Percentiles rank a stretch among this genome's conserved stretches.
Conservation (phyloP, 768 basidiomycete species). For the Cytidiella melzeri region DNA sequence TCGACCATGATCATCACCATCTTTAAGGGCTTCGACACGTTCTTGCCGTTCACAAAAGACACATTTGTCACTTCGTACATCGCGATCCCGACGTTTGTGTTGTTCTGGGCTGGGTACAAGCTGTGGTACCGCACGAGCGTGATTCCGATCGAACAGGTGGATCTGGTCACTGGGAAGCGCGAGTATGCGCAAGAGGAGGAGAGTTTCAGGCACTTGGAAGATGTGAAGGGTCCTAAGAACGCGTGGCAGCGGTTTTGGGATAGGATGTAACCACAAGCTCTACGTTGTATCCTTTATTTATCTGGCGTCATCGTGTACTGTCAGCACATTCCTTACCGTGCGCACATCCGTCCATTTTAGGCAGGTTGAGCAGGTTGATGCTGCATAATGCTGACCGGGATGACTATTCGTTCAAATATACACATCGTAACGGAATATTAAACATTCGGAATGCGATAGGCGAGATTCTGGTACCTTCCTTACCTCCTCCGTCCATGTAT, state of each 20-base stretch:
- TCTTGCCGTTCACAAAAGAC: constrained; percentile 42
- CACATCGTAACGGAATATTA: too few species aligned
- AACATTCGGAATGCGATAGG: not conserved
- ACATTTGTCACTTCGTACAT: constrained; percentile 54
- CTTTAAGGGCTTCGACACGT: constrained; percentile 49
- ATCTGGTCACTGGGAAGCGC: constrained; percentile 52
- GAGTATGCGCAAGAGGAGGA: constrained; percentile 62
- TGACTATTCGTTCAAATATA: too few species aligned
- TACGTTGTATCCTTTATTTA: not conserved
- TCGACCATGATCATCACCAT: constrained; percentile 46
- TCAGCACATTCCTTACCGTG: too few species aligned
- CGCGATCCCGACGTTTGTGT: constrained; percentile 29
- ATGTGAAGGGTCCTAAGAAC: constrained; percentile 18
- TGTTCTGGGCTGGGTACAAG: constrained; percentile 33
- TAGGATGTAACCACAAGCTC: constrained; percentile 14
- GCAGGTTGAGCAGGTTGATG: not conserved
- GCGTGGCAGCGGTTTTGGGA: constrained; percentile 24
- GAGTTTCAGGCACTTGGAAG: constrained; percentile 39
- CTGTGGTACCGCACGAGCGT: constrained; percentile 28
- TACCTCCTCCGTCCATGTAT: constrained; percentile 13
- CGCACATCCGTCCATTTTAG: not conserved
- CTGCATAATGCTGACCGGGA: too few species aligned
- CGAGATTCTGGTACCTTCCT: constrained; percentile 6
- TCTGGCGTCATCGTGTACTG: not conserved
- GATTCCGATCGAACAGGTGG: constrained; percentile 43